Evolutionary conservation across 331 rosid genomes (phyloP), one percentile per base, ranked within the genome.

Genomic region (Pyracantha coccinea): DNA sequence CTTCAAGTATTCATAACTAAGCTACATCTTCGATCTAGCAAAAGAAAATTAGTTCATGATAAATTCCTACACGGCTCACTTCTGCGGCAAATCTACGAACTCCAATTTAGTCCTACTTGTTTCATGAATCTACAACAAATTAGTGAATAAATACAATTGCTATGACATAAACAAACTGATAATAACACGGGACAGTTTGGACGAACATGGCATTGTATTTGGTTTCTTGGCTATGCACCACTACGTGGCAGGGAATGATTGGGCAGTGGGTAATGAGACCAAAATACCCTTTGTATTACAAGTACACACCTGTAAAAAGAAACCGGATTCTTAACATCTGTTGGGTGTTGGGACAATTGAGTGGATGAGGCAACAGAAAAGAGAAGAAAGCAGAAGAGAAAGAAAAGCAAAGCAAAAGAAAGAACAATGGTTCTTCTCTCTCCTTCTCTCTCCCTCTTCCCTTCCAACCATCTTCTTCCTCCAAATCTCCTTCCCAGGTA

Each of bases 401-500:
- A 20, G n/a, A 7, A 20, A 4, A 32, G 69, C 61, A 28, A 23
- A 55, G 64, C 13, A 35, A 27, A 59, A 79, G 69, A n/a, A 61
- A 59, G 31, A 44, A 54, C 50, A 69, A 88, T 91, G 92, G 83
- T 78, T 77, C 79, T 84, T 66, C 89, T 83, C 72, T 81, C 88
- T 87, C 83, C 85, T 23, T 79, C 82, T 75, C 83, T 79, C 19
- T 78, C 88, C n/a, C 73, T 73, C 76, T 85, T 73, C 69, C 24
- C 79, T 21, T 23, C 75, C 74, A 76, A 41, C 38, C 59, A 57
- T 33, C 67, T 77, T 70, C 64, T 78, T 68, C 79, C 85, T 62
- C 53, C 82, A 23, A 81, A 79, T 33, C 78, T 77, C 65, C 65
- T 75, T 78, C 81, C 78, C 86, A 85, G 96, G 93, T 88, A 75